Evolutionary conservation across 2,329 filamentous ascomycete species (phyloP), one percentile per base, ranked within the genome.

Genomic region (Aspergillus chevalieri): DNA sequence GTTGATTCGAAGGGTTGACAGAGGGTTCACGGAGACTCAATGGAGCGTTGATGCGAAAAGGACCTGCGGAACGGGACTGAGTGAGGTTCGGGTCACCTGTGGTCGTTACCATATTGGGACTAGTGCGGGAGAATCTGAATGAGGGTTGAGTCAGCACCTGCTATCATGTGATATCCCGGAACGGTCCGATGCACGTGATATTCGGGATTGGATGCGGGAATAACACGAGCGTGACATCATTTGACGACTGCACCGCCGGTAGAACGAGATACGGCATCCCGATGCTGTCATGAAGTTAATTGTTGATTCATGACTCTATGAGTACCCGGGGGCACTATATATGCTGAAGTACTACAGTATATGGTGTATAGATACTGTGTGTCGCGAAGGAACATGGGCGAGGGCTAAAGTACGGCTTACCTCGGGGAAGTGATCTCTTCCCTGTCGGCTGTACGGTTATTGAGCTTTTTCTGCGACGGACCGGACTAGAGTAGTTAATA

Each of bases 41-140:
- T 56, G 56, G 52, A 56, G 52, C 58, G 60, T 19, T 41, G 38
- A 58, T 63, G 57, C 61, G 56, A 60, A 60, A 61, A 56, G 58
- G 55, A 56, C 38, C 38, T 41, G 38, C 38, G 38, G 57, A 60
- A 61, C 48, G 43, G 43, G 12, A 24, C 19, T 9, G 43, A n/a
- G 21, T 17, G 19, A 22, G 19, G 22, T 43, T 43, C 39, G 17
- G 39, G 26, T 30, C 22, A 19, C 39, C 22, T 26, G 26, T 44
- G 33, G 17, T 46, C 28, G 46, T 54, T 52, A 30, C 52, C 49
- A 2, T 0, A 52, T 55, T 7, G 17, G 51, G 51, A 39, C 38
- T 49, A 47, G 53, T 43, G 38, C 7, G 14, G 17, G 12, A 6
- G 0, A 8, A 1, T 19, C 30, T 45, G 36, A 34, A 14, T 43